phyloP scores from a whole-genome alignment of 352 stramenopile species.

The Globisporangium cystogenes region DNA sequence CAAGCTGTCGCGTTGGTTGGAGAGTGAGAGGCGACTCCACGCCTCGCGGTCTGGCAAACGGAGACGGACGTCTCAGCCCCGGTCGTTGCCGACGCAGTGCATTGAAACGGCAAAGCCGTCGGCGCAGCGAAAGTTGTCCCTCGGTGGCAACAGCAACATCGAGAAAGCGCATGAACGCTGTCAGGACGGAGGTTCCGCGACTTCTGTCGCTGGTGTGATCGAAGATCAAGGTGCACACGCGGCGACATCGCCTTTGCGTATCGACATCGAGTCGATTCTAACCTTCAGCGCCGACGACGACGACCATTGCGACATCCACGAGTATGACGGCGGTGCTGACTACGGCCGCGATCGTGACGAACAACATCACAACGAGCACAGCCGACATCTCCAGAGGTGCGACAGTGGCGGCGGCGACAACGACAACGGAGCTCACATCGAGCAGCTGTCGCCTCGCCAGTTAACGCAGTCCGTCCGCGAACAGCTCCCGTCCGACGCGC shows the following conservation, averaged over 20 bases:
- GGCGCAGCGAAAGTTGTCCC: background rate
- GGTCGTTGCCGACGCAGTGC: background rate
- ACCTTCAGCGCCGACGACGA: background rate
- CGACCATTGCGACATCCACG: no score
- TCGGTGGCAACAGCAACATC: background rate
- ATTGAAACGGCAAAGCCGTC: background rate
- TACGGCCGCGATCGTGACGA: no score
- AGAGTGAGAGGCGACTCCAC: background rate
- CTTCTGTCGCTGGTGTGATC: background rate
- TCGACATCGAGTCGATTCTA: slow-evolving; percentile 4
- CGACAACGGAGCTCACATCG: background rate
- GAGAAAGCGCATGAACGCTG: no score
- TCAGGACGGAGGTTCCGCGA: background rate
- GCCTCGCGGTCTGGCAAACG: background rate
- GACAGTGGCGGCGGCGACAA: background rate
- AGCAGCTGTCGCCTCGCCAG: background rate
- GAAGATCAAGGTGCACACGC: background rate
- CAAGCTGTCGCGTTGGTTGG: background rate
- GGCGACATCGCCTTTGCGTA: background rate
- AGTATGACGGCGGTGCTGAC: no score
- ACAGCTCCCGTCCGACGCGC: slow-evolving; percentile 2
- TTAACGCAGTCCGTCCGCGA: slow-evolving; percentile 15
- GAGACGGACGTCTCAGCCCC: background rate
- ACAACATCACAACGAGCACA: no score
- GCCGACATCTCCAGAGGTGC: no score